Evolutionary conservation across 371 early-diverging fungal species (phyloP).

Genomic region (Fennellomyces sp.): DNA sequence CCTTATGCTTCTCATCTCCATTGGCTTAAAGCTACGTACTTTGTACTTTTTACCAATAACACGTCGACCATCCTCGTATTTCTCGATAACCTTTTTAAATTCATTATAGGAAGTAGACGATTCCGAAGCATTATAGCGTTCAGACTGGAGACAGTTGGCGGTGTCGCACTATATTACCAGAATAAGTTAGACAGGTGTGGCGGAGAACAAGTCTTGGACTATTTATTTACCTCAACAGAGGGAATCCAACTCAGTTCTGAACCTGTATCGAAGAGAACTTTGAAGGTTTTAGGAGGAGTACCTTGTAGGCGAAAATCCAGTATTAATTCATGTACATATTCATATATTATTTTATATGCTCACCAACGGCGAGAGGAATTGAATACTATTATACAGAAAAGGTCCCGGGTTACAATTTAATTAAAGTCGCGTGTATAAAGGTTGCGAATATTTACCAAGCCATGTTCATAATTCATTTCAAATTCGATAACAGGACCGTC

Average conservation of each 20-base stretch:
- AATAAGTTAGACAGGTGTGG: no score
- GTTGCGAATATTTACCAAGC: neutral
- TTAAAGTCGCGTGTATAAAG: no score
- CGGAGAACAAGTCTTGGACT: no score
- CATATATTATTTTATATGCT: neutral
- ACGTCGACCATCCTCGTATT: slow-evolving; percentile 4
- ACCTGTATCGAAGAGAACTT: neutral
- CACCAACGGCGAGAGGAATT: neutral
- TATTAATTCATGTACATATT: no score
- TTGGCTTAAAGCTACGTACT: no score
- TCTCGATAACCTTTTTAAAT: neutral
- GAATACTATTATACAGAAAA: neutral
- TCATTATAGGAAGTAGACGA: neutral
- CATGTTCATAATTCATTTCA: neutral
- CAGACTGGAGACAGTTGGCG: neutral
- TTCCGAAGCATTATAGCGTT: neutral
- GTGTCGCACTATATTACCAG: neutral
- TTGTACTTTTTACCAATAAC: neutral
- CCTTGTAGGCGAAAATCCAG: no score
- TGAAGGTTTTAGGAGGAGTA: no score
- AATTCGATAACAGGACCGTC: neutral
- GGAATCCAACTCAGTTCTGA: slow-evolving; percentile 4
- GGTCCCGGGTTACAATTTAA: no score
- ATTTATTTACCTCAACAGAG: neutral
- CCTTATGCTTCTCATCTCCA: no score